phyloP scores from a whole-genome alignment of 1,284 basidiomycete species.

The Puccinia novopanici region DNA sequence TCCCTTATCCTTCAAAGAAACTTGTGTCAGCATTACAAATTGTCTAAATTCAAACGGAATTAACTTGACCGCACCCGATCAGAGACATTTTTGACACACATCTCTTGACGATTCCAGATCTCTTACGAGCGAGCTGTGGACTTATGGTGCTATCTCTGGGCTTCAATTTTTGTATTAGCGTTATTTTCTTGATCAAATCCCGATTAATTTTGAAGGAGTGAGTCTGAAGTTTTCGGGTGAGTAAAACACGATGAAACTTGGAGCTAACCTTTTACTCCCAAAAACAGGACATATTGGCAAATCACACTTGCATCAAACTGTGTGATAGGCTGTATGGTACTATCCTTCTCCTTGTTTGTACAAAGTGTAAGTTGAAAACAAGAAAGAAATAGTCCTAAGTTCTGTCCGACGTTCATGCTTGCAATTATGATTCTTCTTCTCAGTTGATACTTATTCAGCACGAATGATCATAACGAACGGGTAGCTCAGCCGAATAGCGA shows the following conservation, averaged over 20 bases:
- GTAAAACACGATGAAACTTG: too few species aligned
- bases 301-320: neutral
- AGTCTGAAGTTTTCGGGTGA: neutral
- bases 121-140: constrained; percentile 10
- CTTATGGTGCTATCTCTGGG: constrained; percentile 7
- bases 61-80: too few species aligned
- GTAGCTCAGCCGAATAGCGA: neutral
- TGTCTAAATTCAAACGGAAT: neutral
- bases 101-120: neutral
- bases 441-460: constrained; percentile 1
- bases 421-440: neutral
- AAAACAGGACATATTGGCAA: constrained; percentile 14
- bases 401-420: neutral
- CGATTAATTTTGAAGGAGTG: neutral
- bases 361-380: constrained; percentile 8
- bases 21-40: neutral
- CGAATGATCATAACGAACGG: neutral
- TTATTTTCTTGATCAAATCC: neutral
- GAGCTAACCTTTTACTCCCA: neutral
- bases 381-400: neutral
- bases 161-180: constrained; percentile 2
- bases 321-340: neutral
- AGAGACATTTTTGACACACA: neutral
- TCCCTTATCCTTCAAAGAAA: neutral
- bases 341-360: neutral